phyloP scores from a whole-genome alignment of 495 filamentous ascomycete genomes.

The Saxispiralis lemnorum region DNA sequence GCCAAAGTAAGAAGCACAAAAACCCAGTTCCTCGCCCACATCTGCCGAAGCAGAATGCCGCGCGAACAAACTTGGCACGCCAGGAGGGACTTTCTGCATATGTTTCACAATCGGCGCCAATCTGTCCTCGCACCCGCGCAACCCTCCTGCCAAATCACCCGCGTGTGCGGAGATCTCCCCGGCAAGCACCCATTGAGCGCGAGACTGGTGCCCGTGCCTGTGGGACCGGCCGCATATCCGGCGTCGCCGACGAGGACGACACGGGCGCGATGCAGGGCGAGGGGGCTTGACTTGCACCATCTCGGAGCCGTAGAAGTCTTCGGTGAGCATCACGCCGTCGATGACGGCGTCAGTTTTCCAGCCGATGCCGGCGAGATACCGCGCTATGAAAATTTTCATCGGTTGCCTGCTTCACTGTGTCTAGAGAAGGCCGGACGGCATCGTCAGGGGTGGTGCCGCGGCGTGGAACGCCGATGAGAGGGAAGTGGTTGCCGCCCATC shows the following conservation, averaged over 20 bases:
- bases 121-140: slow-evolving; percentile 26
- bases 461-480: no score
- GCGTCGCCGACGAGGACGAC: slow-evolving; percentile 16
- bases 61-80: slow-evolving; percentile 19
- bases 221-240: slow-evolving; percentile 22
- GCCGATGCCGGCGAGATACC: slow-evolving; percentile 25
- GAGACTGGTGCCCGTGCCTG: slow-evolving; percentile 11
- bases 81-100: slow-evolving; percentile 24
- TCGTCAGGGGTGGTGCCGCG: slow-evolving; percentile 16
- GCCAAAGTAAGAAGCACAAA: no score
- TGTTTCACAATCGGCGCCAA: slow-evolving; percentile 29
- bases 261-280: slow-evolving; percentile 17
- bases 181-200: slow-evolving; percentile 13
- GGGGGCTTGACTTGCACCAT: slow-evolving; percentile 31
- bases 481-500: slow-evolving; percentile 23
- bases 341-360: slow-evolving; percentile 29
- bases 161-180: slow-evolving; percentile 17
- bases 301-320: slow-evolving; percentile 33
- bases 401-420: slow-evolving; percentile 25
- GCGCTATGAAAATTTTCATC: slow-evolving; percentile 26
- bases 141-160: slow-evolving; percentile 22
- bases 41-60: slow-evolving; percentile 29
- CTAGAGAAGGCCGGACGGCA: slow-evolving; percentile 21
- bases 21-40: no score
- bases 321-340: slow-evolving; percentile 23